phyloP scores from a whole-genome alignment of 2,329 filamentous ascomycete genomes.

The Claviceps humidiphila region DNA sequence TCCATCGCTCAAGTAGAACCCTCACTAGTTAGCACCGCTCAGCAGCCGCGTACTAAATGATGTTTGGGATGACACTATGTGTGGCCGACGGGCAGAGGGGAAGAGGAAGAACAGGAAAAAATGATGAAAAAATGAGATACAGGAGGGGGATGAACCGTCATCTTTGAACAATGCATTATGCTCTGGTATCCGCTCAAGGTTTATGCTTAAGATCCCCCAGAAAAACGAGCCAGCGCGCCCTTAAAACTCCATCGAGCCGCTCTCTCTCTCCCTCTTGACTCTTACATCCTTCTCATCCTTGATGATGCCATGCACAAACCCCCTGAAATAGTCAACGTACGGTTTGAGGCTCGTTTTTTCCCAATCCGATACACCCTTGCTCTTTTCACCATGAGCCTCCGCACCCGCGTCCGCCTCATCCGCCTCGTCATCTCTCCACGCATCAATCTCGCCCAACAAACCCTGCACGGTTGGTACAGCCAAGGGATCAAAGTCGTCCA shows the following conservation, averaged over 20 bases:
- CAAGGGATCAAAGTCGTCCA: slow-evolving; percentile 79
- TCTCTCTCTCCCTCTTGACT: slow-evolving; percentile 44
- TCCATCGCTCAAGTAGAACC: no score
- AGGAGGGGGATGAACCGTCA: background rate
- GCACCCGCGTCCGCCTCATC: slow-evolving; percentile 17
- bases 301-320: slow-evolving; percentile 65
- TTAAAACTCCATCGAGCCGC: slow-evolving; percentile 40
- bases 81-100: background rate
- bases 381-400: slow-evolving; percentile 24
- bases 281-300: slow-evolving; percentile 54
- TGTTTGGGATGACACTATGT: background rate
- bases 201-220: background rate
- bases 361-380: slow-evolving; percentile 57
- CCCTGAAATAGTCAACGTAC: slow-evolving; percentile 79
- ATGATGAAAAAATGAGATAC: background rate
- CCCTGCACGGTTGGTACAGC: slow-evolving; percentile 78
- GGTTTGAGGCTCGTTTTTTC: slow-evolving; percentile 94
- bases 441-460: slow-evolving; percentile 74
- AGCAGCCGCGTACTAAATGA: no score
- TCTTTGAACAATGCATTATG: background rate
- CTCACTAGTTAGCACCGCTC: no score
- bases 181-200: background rate
- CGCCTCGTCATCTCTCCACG: slow-evolving; percentile 46
- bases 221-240: background rate
- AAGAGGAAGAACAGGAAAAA: background rate